Evolutionary conservation across 257 asterid genomes (phyloP).

Genomic region (Rehmannia glutinosa): DNA sequence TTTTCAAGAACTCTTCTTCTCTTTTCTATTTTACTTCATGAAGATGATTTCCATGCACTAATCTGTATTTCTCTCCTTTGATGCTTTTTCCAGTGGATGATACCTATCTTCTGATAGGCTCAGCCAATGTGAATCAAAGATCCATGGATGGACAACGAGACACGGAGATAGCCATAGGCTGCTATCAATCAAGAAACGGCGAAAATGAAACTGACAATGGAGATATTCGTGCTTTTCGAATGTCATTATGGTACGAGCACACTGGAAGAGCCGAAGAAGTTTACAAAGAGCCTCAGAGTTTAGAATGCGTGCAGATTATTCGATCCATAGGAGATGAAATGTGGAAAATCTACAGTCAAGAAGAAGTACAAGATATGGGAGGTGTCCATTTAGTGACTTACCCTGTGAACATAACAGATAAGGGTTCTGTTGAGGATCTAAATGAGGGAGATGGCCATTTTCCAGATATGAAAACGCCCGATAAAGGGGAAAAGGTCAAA

Average conservation of each 20-base stretch:
- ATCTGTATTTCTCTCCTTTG: not conserved
- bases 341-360: conserved; percentile 70
- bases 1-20: not conserved
- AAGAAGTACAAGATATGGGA: conserved; percentile 63
- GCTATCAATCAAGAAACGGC: conserved; percentile 48
- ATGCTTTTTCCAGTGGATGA: conserved; percentile 65
- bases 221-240: conserved; percentile 59
- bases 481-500: conserved; percentile 67
- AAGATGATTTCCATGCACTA: conserved; percentile 1
- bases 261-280: conserved; percentile 47
- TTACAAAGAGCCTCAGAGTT: conserved; percentile 51
- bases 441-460: conserved; percentile 35
- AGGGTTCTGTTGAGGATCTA: conserved; percentile 58
- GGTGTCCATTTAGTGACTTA: conserved; percentile 72
- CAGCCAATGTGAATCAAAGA: conserved; percentile 87
- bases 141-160: conserved; percentile 93
- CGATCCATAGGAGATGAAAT: conserved; percentile 58
- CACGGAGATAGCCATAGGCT: conserved; percentile 86
- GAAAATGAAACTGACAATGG: conserved; percentile 25
- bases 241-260: conserved; percentile 88
- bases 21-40: too few relatives aligned
- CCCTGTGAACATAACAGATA: conserved; percentile 50
- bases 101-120: conserved; percentile 65
- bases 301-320: conserved; percentile 51
- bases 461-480: conserved; percentile 63